A percentile compares a stretch with the other conserved stretches of the same genome.
Conservation (phyloP, 2,329 filamentous ascomycete genomes). For the Xylariaceae sp. region DNA sequence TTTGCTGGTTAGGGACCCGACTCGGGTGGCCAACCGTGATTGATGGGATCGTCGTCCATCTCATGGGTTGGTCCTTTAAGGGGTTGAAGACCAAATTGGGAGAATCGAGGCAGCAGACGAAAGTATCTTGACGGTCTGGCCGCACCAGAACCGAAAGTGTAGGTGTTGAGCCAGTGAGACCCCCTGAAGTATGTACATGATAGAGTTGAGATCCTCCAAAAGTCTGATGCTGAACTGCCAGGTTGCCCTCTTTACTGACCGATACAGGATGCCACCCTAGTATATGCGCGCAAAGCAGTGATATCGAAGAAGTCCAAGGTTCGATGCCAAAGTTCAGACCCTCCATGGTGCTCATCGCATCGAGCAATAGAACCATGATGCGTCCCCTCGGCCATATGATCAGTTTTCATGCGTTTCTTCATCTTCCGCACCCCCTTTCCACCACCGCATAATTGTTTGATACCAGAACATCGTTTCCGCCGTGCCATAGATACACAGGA, state of each 20-base stretch:
- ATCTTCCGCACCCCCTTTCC: background rate
- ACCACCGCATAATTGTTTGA: background rate
- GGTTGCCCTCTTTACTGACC: too few relatives aligned
- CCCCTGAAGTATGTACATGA: too few relatives aligned
- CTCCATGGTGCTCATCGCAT: too few relatives aligned
- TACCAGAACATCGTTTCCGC: background rate
- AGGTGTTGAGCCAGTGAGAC: too few relatives aligned
- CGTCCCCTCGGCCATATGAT: background rate
- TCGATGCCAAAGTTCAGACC: too few relatives aligned
- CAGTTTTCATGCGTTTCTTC: background rate
- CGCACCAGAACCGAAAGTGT: background rate
- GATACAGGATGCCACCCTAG: too few relatives aligned
- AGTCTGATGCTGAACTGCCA: too few relatives aligned
- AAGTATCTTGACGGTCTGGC: background rate
- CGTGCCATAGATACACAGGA: too few relatives aligned
- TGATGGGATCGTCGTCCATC: conserved; percentile 12
- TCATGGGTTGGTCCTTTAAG: conserved; percentile 5
- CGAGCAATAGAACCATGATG: too few relatives aligned
- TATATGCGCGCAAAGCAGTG: too few relatives aligned
- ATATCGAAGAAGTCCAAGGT: too few relatives aligned
- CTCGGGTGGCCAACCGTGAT: conserved; percentile 6
- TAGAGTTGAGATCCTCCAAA: too few relatives aligned
- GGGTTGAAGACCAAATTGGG: conserved; percentile 1
- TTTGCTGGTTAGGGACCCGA: conserved; percentile 6
- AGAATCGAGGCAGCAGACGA: background rate